Conservation (phyloP, 176 grass and related monocot species). For the Eleusine indica region DNA sequence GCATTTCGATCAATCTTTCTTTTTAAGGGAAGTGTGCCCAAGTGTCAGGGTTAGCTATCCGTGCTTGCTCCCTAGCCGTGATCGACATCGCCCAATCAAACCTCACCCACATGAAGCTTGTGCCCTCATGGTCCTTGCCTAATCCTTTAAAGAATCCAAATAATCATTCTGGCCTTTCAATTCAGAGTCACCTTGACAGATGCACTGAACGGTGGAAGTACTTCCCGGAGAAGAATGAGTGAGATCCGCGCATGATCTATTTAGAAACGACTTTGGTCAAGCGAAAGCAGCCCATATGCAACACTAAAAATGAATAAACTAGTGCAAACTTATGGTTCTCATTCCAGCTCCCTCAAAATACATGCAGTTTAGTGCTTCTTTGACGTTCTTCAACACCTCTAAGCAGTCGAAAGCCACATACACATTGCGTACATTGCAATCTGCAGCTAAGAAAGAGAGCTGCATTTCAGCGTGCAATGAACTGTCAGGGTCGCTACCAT, state of each 20-base stretch:
- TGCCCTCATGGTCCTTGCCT: conserved; percentile 15
- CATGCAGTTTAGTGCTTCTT: not conserved
- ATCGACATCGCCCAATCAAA: conserved; percentile 35
- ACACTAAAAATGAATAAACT: not conserved
- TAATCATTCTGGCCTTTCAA: not conserved
- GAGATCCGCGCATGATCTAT: not conserved
- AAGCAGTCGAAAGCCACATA: not conserved
- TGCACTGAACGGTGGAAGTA: not conserved
- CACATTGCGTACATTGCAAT: not conserved
- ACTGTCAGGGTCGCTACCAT: not conserved
- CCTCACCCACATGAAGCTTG: conserved; percentile 28
- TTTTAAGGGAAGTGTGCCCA: not conserved
- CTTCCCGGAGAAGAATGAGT: not conserved
- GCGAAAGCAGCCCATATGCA: not conserved
- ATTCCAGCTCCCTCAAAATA: not conserved
- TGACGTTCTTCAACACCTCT: not conserved
- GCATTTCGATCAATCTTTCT: not conserved
- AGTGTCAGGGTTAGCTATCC: not conserved
- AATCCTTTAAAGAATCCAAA: not conserved
- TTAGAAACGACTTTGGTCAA: conserved; percentile 1
- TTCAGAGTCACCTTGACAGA: not conserved
- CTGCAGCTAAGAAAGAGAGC: not conserved
- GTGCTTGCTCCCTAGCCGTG: not conserved
- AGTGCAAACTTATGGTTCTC: not conserved
- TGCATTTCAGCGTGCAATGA: no score